Percentiles rank a stretch among this genome's conserved stretches.
Evolutionary conservation across 2,329 filamentous ascomycete genomes (phyloP).

Genomic region (Venturia carpophila): DNA sequence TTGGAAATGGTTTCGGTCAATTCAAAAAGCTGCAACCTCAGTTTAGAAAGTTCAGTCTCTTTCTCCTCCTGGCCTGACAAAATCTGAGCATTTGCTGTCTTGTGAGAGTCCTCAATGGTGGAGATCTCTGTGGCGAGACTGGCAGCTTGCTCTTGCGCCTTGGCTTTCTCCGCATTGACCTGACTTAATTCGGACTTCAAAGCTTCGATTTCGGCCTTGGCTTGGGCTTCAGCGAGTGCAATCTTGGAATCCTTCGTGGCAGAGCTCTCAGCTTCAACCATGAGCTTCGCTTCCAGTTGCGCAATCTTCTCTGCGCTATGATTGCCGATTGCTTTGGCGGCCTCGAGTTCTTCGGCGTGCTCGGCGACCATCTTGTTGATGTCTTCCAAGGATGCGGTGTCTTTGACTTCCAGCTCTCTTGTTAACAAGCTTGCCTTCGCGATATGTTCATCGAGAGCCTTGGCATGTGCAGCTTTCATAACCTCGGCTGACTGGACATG

Average conservation of each 20-base stretch:
- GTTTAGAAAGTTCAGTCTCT: neutral
- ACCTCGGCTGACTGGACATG: neutral
- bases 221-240: neutral
- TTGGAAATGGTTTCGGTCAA: slow-evolving; percentile 6
- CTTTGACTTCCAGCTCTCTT: neutral
- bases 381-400: neutral
- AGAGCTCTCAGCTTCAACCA: neutral
- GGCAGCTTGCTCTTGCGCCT: neutral
- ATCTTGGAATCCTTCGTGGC: neutral
- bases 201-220: neutral
- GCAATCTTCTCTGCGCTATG: neutral
- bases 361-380: neutral
- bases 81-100: neutral
- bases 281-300: neutral
- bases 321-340: neutral
- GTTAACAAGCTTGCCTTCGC: neutral
- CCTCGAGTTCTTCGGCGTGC: neutral
- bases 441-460: neutral
- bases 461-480: neutral
- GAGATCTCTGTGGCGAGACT: neutral
- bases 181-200: neutral
- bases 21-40: neutral
- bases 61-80: neutral
- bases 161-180: neutral
- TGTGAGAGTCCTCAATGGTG: neutral